These are phyloP conservation scores for Solanum paucissectum DNA, from an alignment of 257 asterid species.

Conservation along the genomic window DNA sequence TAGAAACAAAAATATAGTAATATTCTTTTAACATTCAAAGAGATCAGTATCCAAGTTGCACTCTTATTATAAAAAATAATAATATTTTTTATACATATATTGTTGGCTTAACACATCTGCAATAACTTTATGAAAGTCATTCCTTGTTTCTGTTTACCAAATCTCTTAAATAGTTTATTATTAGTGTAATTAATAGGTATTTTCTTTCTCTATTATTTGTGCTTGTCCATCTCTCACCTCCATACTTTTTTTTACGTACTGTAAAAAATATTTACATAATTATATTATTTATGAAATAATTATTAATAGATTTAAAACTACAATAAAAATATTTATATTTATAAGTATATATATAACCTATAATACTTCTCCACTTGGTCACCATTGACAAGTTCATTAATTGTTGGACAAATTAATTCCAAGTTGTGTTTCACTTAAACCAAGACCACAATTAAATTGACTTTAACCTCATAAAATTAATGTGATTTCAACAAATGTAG, in stretches of 20 bases:
- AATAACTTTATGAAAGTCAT: background rate
- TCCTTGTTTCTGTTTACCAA: background rate
- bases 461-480: background rate
- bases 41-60: conserved; percentile 13
- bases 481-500: background rate
- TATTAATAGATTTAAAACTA: background rate
- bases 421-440: background rate
- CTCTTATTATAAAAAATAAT: background rate
- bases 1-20: conserved; percentile 17
- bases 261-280: background rate
- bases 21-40: conserved; percentile 38
- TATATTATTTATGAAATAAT: background rate
- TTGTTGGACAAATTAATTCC: background rate
- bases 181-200: background rate
- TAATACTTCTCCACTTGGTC: background rate
- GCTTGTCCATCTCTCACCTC: background rate
- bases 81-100: background rate
- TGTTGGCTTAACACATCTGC: background rate
- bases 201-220: background rate
- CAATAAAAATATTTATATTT: background rate
- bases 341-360: background rate
- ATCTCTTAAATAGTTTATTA: background rate
- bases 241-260: no score
- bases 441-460: background rate
- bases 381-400: background rate